Base-by-base conservation (phyloP, 1,284 basidiomycete genomes). In the Termitomyces sp. region DNA sequence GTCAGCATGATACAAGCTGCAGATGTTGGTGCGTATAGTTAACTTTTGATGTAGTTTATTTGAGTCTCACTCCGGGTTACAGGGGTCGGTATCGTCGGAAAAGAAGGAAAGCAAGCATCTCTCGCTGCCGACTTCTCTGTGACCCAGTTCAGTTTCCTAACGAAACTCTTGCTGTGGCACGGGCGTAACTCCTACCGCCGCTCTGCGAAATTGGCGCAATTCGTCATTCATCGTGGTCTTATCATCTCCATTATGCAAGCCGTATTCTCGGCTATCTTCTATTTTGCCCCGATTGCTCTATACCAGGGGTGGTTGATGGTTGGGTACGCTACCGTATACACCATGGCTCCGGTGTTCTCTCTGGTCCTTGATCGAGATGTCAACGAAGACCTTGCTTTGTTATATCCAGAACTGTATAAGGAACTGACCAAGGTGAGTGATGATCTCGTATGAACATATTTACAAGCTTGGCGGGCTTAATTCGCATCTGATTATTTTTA, bases 231-330 rank as follows among this genome's bases (percentile, higher is more conserved):
- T 64, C 87, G 94, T 57, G 97, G 97, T 5, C 75, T 99, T 38
- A 98, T 99, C 70, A 99, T 99, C 55, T 95, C 93, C 3, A 85
- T 98, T 65, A 98, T 99, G 79, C 92, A 95, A 69, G 93, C 93
- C 7, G 96, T 99, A 2, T 98, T 98, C 67, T 94, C 91, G 5
- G 86, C 92, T 2, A 98, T 99, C 52, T 98, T 99, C 72, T 99
- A 97, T 72, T 99, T 98, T 73, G 95, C 96, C 0, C 97, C 97
- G 0, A 98, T 99, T 61, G 96, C 96, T 0, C 72, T 99, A 48
- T 99, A 98, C 68, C 97, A 99, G 62, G 96, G 96, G 0, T 99
- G 94, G 94, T 75, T 99, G 38, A 91, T 98, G 86, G 93, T 91
- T 13, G 97, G 97, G 8, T 99, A 99, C 70, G 95, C 97, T 8